A percentile compares a stretch with the other conserved stretches of the same genome.
phyloP scores from a whole-genome alignment of 1,284 basidiomycete species.

The Rhizoctonia solani region DNA sequence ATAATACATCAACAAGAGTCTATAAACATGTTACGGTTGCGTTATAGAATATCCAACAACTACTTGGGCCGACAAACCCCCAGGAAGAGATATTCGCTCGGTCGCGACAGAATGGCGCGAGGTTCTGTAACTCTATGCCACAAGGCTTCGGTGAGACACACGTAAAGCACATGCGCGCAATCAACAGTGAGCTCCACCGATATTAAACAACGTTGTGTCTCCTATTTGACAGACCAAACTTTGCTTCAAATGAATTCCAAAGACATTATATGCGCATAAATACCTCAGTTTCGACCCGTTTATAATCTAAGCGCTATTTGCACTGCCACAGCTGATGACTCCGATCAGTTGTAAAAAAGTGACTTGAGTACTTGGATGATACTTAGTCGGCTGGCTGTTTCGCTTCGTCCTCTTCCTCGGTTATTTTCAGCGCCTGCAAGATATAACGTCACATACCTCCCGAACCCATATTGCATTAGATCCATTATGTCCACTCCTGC shows the following conservation, averaged over 20 bases:
- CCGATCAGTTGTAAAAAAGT: slow-evolving; percentile 29
- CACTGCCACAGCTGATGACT: slow-evolving; percentile 34
- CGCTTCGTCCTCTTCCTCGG: slow-evolving; percentile 15
- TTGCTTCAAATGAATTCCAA: not conserved
- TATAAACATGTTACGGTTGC: too few relatives aligned
- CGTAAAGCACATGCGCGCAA: too few relatives aligned
- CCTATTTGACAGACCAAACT: not conserved
- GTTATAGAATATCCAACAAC: too few relatives aligned
- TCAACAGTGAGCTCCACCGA: too few relatives aligned
- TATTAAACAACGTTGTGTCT: too few relatives aligned
- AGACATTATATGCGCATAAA: slow-evolving; percentile 16
- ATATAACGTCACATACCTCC: not conserved
- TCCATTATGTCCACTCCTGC: slow-evolving; percentile 26
- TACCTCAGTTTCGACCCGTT: not conserved
- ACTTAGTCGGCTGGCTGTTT: slow-evolving; percentile 4
- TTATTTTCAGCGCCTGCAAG: not conserved
- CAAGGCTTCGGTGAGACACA: too few relatives aligned
- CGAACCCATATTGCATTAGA: not conserved
- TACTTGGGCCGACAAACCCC: too few relatives aligned
- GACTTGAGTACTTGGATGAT: slow-evolving; percentile 19
- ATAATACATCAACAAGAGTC: too few relatives aligned
- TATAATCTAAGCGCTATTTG: slow-evolving; percentile 1
- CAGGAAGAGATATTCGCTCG: too few relatives aligned
- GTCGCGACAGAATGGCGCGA: too few relatives aligned
- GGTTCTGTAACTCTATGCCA: too few relatives aligned